A percentile compares a stretch with the other conserved stretches of the same genome.
These are phyloP conservation scores for Trametes punicea DNA, from an alignment of 768 basidiomycete genomes.

Conservation along the genomic window DNA sequence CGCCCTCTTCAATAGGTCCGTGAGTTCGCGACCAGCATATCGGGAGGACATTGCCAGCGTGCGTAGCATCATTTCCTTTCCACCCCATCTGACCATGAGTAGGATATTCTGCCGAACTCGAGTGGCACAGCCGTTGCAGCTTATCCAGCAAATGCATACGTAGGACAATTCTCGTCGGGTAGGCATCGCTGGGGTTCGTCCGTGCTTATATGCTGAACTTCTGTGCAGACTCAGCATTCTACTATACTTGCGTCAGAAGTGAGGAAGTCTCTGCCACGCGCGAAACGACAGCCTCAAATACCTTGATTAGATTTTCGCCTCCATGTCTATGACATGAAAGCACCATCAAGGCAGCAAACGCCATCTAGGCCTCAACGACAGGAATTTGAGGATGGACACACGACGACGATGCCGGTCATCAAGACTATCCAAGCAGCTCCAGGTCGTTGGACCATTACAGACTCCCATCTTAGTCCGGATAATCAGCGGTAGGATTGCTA, in stretches of 20 bases:
- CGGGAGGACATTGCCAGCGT: constrained; percentile 59
- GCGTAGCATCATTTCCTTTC: constrained; percentile 24
- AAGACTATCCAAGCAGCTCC: constrained; percentile 73
- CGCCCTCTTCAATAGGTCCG: constrained; percentile 40
- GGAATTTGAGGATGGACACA: constrained; percentile 39
- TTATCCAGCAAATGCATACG: constrained; percentile 74
- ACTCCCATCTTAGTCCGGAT: constrained; percentile 85
- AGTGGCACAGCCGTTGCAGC: constrained; percentile 76
- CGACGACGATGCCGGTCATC: constrained; percentile 45
- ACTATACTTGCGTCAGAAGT: constrained; percentile 91
- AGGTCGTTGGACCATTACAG: constrained; percentile 93
- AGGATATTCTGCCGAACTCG: constrained; percentile 78
- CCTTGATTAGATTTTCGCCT: constrained; percentile 69
- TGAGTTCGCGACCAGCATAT: constrained; percentile 25
- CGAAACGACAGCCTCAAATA: background rate
- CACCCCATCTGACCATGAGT: background rate
- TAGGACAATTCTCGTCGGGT: constrained; percentile 82
- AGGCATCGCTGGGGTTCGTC: background rate
- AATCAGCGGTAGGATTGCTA: constrained; percentile 75
- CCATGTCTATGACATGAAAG: constrained; percentile 80
- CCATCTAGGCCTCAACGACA: constrained; percentile 17
- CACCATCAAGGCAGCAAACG: constrained; percentile 26
- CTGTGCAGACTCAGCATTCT: constrained; percentile 78
- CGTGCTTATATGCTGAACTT: background rate
- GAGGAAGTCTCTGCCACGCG: constrained; percentile 12